phyloP scores from a whole-genome alignment of 108 stramenopile genomes.

The Schizochytrium sp. region DNA sequence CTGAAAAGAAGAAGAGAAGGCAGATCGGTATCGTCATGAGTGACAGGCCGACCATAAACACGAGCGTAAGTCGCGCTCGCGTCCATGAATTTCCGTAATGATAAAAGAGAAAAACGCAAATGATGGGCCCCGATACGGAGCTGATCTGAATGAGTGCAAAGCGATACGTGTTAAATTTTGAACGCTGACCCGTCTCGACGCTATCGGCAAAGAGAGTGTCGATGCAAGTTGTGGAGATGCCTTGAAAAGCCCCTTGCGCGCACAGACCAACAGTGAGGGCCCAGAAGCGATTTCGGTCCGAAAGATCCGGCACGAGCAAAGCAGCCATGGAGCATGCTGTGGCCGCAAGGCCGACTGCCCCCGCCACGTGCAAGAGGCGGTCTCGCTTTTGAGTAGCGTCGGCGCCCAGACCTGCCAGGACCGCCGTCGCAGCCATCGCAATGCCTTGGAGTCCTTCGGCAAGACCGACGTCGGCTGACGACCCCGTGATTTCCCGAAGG shows the following conservation, averaged over 20 bases:
- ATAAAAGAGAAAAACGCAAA: constrained; percentile 48
- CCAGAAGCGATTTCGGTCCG: neutral
- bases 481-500: neutral
- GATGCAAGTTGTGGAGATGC: neutral
- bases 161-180: constrained; percentile 46
- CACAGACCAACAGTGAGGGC: neutral
- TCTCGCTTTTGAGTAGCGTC: neutral
- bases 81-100: constrained; percentile 57
- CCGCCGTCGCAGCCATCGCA: neutral
- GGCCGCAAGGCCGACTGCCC: neutral
- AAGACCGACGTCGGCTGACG: neutral
- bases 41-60: constrained; percentile 52
- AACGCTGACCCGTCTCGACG: constrained; percentile 19
- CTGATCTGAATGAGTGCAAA: constrained; percentile 41
- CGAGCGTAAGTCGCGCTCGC: constrained; percentile 33
- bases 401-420: neutral
- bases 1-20: constrained; percentile 60
- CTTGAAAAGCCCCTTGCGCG: neutral
- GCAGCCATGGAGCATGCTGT: neutral
- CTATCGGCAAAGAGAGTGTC: constrained; percentile 30
- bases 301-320: neutral
- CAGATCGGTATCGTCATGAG: constrained; percentile 43
- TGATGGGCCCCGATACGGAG: constrained; percentile 49
- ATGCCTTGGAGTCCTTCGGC: constrained; percentile 21
- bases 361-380: neutral